These are phyloP conservation scores for Leccinum olivaceoglutinosum DNA, from an alignment of 1,284 basidiomycete genomes.

Conservation along the genomic window DNA sequence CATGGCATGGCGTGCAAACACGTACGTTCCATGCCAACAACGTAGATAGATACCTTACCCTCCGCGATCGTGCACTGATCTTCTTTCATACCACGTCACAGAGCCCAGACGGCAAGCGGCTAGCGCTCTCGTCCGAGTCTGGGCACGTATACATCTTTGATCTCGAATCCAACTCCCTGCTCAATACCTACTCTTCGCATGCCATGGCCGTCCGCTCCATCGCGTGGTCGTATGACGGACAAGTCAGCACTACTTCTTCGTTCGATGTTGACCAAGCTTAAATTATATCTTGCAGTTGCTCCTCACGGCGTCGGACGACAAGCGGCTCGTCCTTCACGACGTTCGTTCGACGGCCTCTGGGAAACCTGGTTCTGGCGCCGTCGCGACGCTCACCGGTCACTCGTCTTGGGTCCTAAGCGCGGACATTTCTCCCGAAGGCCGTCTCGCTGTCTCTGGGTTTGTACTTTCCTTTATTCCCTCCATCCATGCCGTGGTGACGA, in stretches of 20 bases:
- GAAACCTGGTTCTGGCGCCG: constrained; percentile 63
- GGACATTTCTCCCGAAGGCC: constrained; percentile 75
- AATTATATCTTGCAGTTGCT: constrained; percentile 52
- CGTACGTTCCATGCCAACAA: constrained; percentile 44
- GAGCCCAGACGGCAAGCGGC: constrained; percentile 79
- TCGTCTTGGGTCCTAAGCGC: constrained; percentile 81
- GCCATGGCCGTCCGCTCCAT: constrained; percentile 81
- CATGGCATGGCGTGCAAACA: constrained; percentile 79
- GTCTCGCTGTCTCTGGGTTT: constrained; percentile 75
- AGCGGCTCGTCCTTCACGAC: constrained; percentile 81
- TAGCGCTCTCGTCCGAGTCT: constrained; percentile 75
- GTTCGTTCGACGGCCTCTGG: constrained; percentile 58
- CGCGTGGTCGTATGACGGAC: constrained; percentile 78
- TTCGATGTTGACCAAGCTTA: constrained; percentile 7
- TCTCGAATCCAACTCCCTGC: constrained; percentile 56
- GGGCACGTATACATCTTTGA: constrained; percentile 84
- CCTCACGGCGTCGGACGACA: constrained; percentile 83
- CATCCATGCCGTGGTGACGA: not conserved
- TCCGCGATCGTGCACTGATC: constrained; percentile 10
- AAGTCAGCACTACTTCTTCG: constrained; percentile 33
- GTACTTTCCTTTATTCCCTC: constrained; percentile 18
- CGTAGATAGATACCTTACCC: constrained; percentile 1
- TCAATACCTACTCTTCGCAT: constrained; percentile 74
- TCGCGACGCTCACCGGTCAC: constrained; percentile 80
- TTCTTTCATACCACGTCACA: constrained; percentile 27